Conservation (phyloP, 768 basidiomycete species). For the Gymnopilus dilepis region DNA sequence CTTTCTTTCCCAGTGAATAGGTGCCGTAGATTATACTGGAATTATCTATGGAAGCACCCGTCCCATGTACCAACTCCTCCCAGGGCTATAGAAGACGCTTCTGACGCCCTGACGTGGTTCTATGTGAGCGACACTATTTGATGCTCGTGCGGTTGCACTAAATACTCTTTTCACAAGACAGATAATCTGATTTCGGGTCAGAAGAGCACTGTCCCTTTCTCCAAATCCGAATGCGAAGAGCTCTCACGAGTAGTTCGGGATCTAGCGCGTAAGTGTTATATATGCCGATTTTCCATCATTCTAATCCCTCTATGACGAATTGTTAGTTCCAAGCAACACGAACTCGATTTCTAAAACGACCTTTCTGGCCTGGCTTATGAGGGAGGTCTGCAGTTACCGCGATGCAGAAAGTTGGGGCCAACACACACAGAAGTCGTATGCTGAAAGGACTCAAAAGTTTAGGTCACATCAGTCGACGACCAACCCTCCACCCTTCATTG, state of each 20-base stretch:
- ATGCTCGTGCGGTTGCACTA: background rate
- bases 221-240: slow-evolving; percentile 58
- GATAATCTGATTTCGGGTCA: slow-evolving; percentile 55
- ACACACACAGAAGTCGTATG: slow-evolving; percentile 39
- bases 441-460: slow-evolving; percentile 25
- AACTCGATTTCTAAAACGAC: slow-evolving; percentile 46
- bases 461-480: slow-evolving; percentile 16
- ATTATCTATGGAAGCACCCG: slow-evolving; percentile 54
- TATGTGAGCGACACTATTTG: slow-evolving; percentile 35
- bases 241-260: slow-evolving; percentile 45
- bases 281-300: background rate
- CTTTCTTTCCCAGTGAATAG: slow-evolving; percentile 41
- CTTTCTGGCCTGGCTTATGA: slow-evolving; percentile 56
- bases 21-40: slow-evolving; percentile 56
- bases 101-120: slow-evolving; percentile 57
- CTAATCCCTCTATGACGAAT: background rate
- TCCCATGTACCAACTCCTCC: slow-evolving; percentile 46
- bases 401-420: slow-evolving; percentile 51
- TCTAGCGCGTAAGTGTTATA: slow-evolving; percentile 33
- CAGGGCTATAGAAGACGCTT: slow-evolving; percentile 50
- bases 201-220: slow-evolving; percentile 54
- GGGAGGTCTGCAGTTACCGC: slow-evolving; percentile 56
- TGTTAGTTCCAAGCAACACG: slow-evolving; percentile 37
- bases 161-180: slow-evolving; percentile 30
- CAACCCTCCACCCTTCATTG: slow-evolving; percentile 30